phyloP scores from a whole-genome alignment of 2,329 filamentous ascomycete genomes.

The Aspergillus piperis region DNA sequence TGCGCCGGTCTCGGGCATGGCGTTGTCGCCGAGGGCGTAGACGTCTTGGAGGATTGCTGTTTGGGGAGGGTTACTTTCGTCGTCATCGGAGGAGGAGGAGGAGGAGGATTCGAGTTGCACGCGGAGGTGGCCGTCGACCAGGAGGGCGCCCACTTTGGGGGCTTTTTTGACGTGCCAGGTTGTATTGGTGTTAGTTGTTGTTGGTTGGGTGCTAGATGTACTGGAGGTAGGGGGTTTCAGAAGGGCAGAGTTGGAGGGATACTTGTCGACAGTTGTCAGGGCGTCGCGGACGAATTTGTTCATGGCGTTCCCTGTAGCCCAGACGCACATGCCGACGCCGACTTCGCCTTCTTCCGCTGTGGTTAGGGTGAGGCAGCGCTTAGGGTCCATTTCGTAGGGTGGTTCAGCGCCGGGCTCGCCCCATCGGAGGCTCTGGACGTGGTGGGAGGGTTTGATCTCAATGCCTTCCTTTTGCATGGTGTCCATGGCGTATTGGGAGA shows the following conservation, averaged over 20 bases:
- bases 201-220: not conserved
- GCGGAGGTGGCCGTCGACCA: constrained; percentile 59
- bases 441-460: constrained; percentile 59
- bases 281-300: constrained; percentile 34
- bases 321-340: constrained; percentile 62
- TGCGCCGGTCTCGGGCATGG: constrained; percentile 52
- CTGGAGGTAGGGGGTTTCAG: constrained; percentile 9
- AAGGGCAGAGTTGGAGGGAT: constrained; percentile 34
- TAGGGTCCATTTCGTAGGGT: constrained; percentile 44
- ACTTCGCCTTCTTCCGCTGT: constrained; percentile 60
- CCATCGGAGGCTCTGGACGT: constrained; percentile 55
- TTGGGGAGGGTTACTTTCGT: not conserved
- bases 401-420: constrained; percentile 48
- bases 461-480: constrained; percentile 59
- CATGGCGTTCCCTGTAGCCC: constrained; percentile 50
- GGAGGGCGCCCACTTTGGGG: constrained; percentile 49
- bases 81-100: not conserved
- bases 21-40: constrained; percentile 59
- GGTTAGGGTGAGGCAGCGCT: constrained; percentile 53
- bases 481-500: constrained; percentile 59
- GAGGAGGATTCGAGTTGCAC: constrained; percentile 50
- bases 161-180: constrained; percentile 55
- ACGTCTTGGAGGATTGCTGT: constrained; percentile 55
- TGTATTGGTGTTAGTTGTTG: not conserved
- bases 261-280: constrained; percentile 33